Evolutionary conservation across 208 protist genomes (phyloP).

Genomic region (Crithidia brevicula): DNA sequence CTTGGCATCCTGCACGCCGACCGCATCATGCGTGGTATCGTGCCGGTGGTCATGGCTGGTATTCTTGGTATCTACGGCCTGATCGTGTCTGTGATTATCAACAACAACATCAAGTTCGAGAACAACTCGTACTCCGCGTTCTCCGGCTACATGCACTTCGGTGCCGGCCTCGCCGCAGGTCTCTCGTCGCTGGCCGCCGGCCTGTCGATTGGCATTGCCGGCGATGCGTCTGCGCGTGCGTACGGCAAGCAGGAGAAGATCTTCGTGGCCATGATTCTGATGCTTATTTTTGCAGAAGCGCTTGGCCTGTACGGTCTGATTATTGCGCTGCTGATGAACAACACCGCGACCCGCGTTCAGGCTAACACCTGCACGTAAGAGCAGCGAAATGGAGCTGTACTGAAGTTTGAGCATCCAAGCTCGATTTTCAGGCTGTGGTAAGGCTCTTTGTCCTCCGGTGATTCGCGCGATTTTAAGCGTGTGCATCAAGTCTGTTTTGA

Average conservation of each 20-base stretch:
- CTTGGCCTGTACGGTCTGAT: slow-evolving; percentile 99
- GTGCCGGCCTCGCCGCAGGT: slow-evolving; percentile 94
- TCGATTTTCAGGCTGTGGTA: no score
- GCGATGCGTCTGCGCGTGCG: slow-evolving; percentile 94
- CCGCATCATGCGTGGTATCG: slow-evolving; percentile 95
- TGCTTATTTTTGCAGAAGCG: slow-evolving; percentile 99
- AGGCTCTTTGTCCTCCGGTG: no score
- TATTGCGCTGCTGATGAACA: slow-evolving; percentile 96
- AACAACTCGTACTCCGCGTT: slow-evolving; percentile 75
- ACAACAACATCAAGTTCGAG: slow-evolving; percentile 84
- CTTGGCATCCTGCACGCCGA: slow-evolving; percentile 97
- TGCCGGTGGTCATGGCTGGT: slow-evolving; percentile 94
- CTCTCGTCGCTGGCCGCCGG: slow-evolving; percentile 97
- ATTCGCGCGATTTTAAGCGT: background rate
- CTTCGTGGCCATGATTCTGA: slow-evolving; percentile 99
- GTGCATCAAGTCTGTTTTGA: background rate
- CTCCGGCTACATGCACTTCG: slow-evolving; percentile 86
- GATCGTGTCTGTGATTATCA: slow-evolving; percentile 98
- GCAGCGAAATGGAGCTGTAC: no score
- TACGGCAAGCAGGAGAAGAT: slow-evolving; percentile 97
- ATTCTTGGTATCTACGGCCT: slow-evolving; percentile 99
- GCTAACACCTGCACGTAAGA: slow-evolving; percentile 22
- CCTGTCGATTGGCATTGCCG: slow-evolving; percentile 99
- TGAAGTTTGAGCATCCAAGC: no score
- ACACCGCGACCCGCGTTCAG: slow-evolving; percentile 78